Base-by-base conservation (phyloP, 2,329 filamentous ascomycete species). In the Calonectria pseudoreteaudii region DNA sequence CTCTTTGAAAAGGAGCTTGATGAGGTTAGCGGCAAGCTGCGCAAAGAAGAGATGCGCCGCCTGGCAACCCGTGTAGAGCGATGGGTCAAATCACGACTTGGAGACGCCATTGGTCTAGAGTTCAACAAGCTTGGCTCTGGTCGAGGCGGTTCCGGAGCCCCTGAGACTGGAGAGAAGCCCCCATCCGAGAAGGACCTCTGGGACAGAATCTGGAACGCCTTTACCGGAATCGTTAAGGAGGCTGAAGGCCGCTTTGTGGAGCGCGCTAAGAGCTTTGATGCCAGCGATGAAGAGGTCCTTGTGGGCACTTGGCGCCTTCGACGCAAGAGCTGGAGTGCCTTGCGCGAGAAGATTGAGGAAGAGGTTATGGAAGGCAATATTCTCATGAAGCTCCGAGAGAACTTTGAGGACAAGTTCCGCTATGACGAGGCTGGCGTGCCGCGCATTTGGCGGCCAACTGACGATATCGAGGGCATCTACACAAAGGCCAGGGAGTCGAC, bases 391-490 rank as follows among this genome's bases (percentile, higher is more conserved):
- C 91, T 99, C 66, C 92, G 97, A 44, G 97, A 99, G 85, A 98
- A 98, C 87, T 99, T 99, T 79, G 97, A 99, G 86, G 97, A 99
- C 87, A 98, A 98, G 86, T 99, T 99, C 90, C 93, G 97, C 76
- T 99, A 99, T 81, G 97, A 99, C 81, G 96, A 98, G 73, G 92
- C 93, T 9, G 97, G 97, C 31, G 97, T 99, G 6, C 97, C 97
- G 7, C 91, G 97, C 73, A 98, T 99, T 85, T 99, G 97, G 97
- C 93, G 96, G 30, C 97, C 97, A 1, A 96, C 93, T 2, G 97
- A 99, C 83, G 97, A 99, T 82, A 99, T 99, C 74, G 97, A 99
- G 86, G 96, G 96, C 58, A 88, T 97, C 52, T 99, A 98, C 85
- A 98, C 95, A 44, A 93, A 93, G 76, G 96, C 97, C 4, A 92